phyloP scores from a whole-genome alignment of 2,329 filamentous ascomycete genomes.

The Aureobasidium sp. region DNA sequence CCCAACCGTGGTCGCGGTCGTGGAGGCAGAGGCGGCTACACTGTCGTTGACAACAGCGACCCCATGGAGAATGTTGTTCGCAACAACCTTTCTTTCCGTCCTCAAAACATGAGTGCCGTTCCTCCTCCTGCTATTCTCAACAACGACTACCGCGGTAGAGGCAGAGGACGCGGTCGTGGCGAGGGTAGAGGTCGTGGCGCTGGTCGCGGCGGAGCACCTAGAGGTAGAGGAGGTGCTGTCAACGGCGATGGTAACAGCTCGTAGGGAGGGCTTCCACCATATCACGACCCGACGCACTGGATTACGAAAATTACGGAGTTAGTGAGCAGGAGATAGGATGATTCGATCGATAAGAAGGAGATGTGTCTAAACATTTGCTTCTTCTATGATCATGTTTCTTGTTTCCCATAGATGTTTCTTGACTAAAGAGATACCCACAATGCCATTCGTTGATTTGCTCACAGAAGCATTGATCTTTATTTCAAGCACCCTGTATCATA shows the following conservation, averaged over 20 bases:
- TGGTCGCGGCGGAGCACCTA: conserved; percentile 5
- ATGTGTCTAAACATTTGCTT: neutral
- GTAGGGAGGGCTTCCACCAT: neutral
- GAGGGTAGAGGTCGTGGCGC: conserved; percentile 15
- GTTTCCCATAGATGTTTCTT: neutral
- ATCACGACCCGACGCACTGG: neutral
- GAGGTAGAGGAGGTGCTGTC: conserved; percentile 14
- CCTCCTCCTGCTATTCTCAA: conserved; percentile 49
- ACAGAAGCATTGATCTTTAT: neutral
- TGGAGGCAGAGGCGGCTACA: conserved; percentile 33
- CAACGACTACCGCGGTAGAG: conserved; percentile 32
- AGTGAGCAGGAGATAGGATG: neutral
- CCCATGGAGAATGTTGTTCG: conserved; percentile 43
- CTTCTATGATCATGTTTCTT: neutral
- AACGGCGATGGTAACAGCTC: neutral
- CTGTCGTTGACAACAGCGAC: conserved; percentile 40
- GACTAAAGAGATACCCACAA: neutral
- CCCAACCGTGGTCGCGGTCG: conserved; percentile 19
- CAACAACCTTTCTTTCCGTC: conserved; percentile 48
- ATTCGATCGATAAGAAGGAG: neutral
- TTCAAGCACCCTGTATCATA: too few species aligned
- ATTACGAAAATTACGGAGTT: neutral
- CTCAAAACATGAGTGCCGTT: conserved; percentile 44
- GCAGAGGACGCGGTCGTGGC: conserved; percentile 19
- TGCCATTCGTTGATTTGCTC: neutral